These are phyloP conservation scores for Cicer arietinum DNA, from an alignment of 306 rosid genomes.

Conservation along the genomic window DNA sequence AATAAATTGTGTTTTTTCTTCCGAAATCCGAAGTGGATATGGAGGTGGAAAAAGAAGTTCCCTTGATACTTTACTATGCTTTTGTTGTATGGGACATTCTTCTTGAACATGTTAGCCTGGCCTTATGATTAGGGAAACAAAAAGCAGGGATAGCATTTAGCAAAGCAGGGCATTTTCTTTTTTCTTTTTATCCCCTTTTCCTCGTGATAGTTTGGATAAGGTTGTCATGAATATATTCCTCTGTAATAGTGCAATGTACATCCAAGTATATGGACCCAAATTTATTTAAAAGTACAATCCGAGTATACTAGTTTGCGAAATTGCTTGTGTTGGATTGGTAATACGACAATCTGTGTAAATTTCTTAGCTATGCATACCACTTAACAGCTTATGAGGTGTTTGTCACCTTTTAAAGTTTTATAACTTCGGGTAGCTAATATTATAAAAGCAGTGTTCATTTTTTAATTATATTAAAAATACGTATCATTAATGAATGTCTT, in stretches of 20 bases:
- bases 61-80: constrained; percentile 16
- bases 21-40: too few relatives aligned
- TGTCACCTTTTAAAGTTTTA: background rate
- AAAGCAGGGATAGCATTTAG: constrained; percentile 39
- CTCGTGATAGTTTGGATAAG: constrained; percentile 48
- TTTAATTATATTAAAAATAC: too few relatives aligned
- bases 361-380: background rate
- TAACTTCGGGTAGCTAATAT: background rate
- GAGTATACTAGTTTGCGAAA: background rate
- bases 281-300: constrained; percentile 13
- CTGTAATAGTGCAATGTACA: constrained; percentile 18
- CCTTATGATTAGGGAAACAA: constrained; percentile 40
- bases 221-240: constrained; percentile 47
- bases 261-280: constrained; percentile 28
- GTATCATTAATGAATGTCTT: background rate
- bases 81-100: constrained; percentile 36
- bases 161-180: constrained; percentile 46
- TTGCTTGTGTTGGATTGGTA: constrained; percentile 12
- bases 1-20: too few relatives aligned
- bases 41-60: too few relatives aligned
- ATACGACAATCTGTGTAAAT: constrained; percentile 11
- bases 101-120: constrained; percentile 40
- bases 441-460: too few relatives aligned
- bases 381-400: background rate
- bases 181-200: constrained; percentile 15